Percentiles rank a stretch among this genome's conserved stretches.
phyloP scores from a whole-genome alignment of 192 early-diverging fungal species.

The Globomyces pollinis-pini region DNA sequence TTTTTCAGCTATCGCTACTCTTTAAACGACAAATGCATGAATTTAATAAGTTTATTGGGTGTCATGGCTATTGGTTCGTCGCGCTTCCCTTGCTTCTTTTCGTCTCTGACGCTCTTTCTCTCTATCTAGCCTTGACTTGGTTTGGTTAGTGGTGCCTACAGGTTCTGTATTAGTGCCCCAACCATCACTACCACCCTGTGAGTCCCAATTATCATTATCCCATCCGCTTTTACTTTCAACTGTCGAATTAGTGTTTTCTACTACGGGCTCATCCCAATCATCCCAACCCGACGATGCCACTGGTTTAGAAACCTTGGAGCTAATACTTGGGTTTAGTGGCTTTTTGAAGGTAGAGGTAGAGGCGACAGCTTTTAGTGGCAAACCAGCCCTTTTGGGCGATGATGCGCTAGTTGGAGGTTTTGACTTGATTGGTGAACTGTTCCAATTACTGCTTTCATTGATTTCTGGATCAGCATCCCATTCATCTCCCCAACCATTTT shows the following conservation, averaged over 20 bases:
- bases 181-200: constrained; percentile 21
- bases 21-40: no score
- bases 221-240: neutral
- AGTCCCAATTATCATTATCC: neutral
- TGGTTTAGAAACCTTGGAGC: neutral
- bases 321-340: neutral
- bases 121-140: neutral
- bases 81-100: neutral
- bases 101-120: neutral
- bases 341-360: no score
- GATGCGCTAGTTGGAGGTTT: neutral
- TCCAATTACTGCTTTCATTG: neutral
- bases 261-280: constrained; percentile 5
- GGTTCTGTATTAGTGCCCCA: neutral
- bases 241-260: neutral
- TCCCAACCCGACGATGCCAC: neutral
- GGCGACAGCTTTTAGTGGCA: no score
- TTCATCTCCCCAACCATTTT: constrained; percentile 17
- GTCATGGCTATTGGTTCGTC: no score
- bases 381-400: neutral
- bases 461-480: constrained; percentile 7
- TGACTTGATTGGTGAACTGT: neutral
- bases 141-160: neutral
- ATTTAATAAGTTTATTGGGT: no score
- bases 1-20: no score